Conservation (phyloP, 768 basidiomycete species). For the Lanmaoa pseudosensibilis region DNA sequence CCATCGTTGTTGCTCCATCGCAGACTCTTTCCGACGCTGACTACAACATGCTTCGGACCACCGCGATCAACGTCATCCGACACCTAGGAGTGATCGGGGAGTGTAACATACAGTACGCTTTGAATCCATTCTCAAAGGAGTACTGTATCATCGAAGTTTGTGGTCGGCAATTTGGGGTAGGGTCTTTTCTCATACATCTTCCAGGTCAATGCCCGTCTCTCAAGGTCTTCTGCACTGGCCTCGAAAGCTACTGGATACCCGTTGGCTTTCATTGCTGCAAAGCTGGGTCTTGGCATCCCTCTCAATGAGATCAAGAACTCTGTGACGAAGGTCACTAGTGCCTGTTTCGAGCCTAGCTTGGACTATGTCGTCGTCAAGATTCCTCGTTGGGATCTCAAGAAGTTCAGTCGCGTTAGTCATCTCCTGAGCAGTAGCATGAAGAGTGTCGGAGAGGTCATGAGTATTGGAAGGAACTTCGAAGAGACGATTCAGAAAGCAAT, state of each 20-base stretch:
- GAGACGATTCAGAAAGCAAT: constrained; percentile 99
- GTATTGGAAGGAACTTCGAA: constrained; percentile 96
- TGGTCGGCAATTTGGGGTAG: constrained; percentile 4
- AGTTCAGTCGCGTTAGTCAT: constrained; percentile 92
- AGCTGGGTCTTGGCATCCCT: constrained; percentile 95
- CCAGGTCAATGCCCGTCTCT: constrained; percentile 93
- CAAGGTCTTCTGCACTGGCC: constrained; percentile 94
- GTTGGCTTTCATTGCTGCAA: constrained; percentile 96
- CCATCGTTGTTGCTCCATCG: constrained; percentile 96
- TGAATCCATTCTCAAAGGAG: constrained; percentile 92
- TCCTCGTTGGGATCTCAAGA: constrained; percentile 98
- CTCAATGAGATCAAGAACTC: constrained; percentile 98
- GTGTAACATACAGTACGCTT: constrained; percentile 98
- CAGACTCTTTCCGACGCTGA: constrained; percentile 99
- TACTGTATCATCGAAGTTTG: constrained; percentile 97
- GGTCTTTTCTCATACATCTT: constrained; percentile 2
- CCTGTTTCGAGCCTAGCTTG: constrained; percentile 97
- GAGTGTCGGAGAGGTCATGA: constrained; percentile 99
- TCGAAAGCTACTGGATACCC: constrained; percentile 99
- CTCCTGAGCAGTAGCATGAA: constrained; percentile 96
- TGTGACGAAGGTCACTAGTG: constrained; percentile 93
- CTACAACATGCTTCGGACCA: constrained; percentile 98
- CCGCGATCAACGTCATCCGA: constrained; percentile 98
- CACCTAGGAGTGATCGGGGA: constrained; percentile 97
- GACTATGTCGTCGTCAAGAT: constrained; percentile 99